Conservation (phyloP, 2,329 filamentous ascomycete species). For the Aspergillus udagawae region DNA sequence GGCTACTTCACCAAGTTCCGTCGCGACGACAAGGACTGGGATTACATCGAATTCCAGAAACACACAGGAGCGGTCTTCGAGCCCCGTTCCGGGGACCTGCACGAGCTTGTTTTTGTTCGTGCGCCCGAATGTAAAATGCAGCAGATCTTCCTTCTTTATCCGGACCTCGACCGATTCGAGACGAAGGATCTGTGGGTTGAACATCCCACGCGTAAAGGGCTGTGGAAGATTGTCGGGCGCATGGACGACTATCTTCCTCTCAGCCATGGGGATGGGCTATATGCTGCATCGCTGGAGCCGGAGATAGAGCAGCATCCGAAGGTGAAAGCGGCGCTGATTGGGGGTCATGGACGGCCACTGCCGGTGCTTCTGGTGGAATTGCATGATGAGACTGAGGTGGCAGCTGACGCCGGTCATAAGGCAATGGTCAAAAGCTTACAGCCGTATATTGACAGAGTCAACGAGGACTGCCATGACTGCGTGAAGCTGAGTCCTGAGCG, state of each 20-base stretch:
- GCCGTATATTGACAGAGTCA: conserved; percentile 17
- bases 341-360: conserved; percentile 14
- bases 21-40: conserved; percentile 12
- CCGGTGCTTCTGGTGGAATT: conserved; percentile 22
- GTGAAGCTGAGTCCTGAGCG: conserved; percentile 13
- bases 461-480: conserved; percentile 14
- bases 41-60: conserved; percentile 17
- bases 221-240: conserved; percentile 24
- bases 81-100: conserved; percentile 9
- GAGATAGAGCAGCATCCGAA: conserved; percentile 17
- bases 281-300: conserved; percentile 20
- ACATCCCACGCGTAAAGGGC: conserved; percentile 17
- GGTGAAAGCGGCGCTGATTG: conserved; percentile 18
- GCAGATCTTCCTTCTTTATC: conserved; percentile 19
- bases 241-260: conserved; percentile 16
- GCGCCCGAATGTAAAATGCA: conserved; percentile 9
- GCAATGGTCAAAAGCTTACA: conserved; percentile 5
- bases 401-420: background rate
- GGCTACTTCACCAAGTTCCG: conserved; percentile 12
- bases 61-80: conserved; percentile 12
- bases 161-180: conserved; percentile 13
- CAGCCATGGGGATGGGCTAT: conserved; percentile 17
- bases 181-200: conserved; percentile 22
- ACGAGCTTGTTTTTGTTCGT: conserved; percentile 22
- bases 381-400: background rate